Evolutionary conservation across 176 grass and related monocot genomes (phyloP).

Genomic region (Phoenix roebelenii): DNA sequence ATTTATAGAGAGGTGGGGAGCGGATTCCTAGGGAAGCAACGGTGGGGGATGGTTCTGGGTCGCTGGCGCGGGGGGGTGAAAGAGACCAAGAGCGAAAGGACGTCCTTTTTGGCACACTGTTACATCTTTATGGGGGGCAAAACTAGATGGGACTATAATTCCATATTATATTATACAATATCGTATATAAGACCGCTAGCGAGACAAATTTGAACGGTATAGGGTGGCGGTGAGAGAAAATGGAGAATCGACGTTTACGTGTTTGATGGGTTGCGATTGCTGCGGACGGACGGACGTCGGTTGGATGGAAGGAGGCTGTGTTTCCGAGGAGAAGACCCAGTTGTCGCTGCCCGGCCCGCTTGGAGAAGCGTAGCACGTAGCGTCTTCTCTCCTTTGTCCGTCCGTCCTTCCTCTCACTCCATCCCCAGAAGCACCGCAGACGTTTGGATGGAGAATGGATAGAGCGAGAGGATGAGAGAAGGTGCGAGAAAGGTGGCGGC

Average conservation of each 20-base stretch:
- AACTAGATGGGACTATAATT: no score
- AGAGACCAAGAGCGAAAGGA: neutral
- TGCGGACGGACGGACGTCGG: neutral
- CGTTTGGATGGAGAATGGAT: neutral
- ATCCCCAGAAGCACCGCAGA: neutral
- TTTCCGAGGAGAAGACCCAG: neutral
- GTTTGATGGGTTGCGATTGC: neutral
- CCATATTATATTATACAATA: neutral
- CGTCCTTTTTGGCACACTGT: neutral
- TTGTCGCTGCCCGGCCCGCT: neutral
- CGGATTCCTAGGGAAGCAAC: neutral
- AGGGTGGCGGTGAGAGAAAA: no score
- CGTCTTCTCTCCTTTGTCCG: neutral
- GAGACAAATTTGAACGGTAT: no score
- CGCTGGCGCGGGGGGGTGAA: neutral
- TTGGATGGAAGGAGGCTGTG: neutral
- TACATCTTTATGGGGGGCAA: neutral
- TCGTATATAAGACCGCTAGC: neutral
- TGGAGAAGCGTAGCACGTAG: neutral
- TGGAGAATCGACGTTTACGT: neutral
- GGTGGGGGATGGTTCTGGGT: neutral
- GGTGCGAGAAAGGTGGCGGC: neutral
- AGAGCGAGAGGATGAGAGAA: neutral
- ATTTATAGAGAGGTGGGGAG: neutral
- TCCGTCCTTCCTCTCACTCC: neutral